Percentiles rank a stretch among this genome's conserved stretches.
Conservation (phyloP, 176 grass and related monocot species). For the Phragmites australis region DNA sequence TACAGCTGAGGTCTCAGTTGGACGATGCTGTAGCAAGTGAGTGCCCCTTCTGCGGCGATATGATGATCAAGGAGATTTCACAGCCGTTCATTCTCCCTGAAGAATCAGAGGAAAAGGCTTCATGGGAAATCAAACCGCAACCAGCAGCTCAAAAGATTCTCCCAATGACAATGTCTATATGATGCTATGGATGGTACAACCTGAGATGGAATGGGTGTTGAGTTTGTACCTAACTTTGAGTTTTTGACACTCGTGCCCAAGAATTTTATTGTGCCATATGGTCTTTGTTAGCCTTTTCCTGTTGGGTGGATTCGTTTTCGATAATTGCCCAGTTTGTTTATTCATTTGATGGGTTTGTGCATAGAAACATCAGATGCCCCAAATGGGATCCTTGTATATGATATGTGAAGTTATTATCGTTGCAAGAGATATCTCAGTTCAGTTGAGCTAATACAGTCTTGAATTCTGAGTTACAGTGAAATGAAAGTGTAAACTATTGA, state of each 20-base stretch:
- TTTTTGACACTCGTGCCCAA: not conserved
- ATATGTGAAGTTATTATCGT: not conserved
- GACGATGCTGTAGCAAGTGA: conserved; percentile 93
- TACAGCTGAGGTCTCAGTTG: conserved; percentile 77
- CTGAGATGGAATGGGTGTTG: not conserved
- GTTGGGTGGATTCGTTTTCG: conserved; percentile 21
- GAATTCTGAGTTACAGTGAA: not conserved
- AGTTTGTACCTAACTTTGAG: not conserved
- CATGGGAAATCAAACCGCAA: conserved; percentile 86
- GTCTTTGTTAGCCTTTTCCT: not conserved
- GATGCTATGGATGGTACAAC: conserved; percentile 12
- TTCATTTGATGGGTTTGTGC: not conserved
- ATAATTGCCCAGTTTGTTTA: conserved; percentile 33
- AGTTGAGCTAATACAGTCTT: not conserved
- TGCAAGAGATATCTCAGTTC: not conserved
- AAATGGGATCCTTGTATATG: not conserved
- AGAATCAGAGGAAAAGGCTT: conserved; percentile 69
- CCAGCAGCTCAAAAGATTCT: conserved; percentile 64
- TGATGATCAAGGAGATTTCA: conserved; percentile 95
- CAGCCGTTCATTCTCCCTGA: conserved; percentile 70
- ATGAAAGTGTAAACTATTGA: not conserved
- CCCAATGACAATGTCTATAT: conserved; percentile 81
- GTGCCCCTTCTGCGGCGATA: conserved; percentile 89
- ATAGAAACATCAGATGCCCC: conserved; percentile 5
- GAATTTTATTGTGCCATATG: not conserved